Evolutionary conservation across 106 monocot genomes (phyloP).

Genomic region (Apostasia ramifera): DNA sequence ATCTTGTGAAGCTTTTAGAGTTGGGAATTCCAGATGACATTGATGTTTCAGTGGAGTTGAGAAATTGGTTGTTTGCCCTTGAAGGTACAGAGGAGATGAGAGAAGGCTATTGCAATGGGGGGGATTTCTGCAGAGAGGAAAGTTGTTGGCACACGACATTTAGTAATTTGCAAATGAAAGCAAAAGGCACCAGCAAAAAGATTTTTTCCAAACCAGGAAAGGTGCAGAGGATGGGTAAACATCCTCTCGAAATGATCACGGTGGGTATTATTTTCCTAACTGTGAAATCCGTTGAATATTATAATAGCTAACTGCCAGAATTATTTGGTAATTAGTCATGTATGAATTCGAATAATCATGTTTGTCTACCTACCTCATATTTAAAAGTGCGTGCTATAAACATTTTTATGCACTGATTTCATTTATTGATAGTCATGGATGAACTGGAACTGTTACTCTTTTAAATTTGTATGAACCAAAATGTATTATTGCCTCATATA

Average conservation of each 20-base stretch:
- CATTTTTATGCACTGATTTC: too few relatives aligned
- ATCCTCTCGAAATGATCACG: slow-evolving; percentile 63
- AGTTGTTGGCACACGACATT: slow-evolving; percentile 90
- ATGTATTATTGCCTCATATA: too few relatives aligned
- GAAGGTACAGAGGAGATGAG: slow-evolving; percentile 69
- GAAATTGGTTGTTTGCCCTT: slow-evolving; percentile 96
- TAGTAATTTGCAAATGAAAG: slow-evolving; percentile 55
- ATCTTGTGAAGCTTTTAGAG: slow-evolving; percentile 34
- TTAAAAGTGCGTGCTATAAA: too few relatives aligned
- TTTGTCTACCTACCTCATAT: too few relatives aligned
- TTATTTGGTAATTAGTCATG: too few relatives aligned
- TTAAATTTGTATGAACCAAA: too few relatives aligned
- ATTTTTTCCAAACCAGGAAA: slow-evolving; percentile 5
- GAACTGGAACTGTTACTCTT: too few relatives aligned
- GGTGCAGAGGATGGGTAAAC: slow-evolving; percentile 10
- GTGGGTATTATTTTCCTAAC: slow-evolving; percentile 21
- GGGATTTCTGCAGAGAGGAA: slow-evolving; percentile 61
- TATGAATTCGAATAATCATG: too few relatives aligned
- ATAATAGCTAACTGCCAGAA: too few relatives aligned
- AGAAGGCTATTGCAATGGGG: slow-evolving; percentile 21
- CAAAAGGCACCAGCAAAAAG: slow-evolving; percentile 34
- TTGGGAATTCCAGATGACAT: slow-evolving; percentile 90
- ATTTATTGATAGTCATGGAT: too few relatives aligned
- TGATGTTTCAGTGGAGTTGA: slow-evolving; percentile 70
- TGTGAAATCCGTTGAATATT: neutral